Evolutionary conservation across 805 yeast species (phyloP).

Genomic region (Clavispora vitiphila): DNA sequence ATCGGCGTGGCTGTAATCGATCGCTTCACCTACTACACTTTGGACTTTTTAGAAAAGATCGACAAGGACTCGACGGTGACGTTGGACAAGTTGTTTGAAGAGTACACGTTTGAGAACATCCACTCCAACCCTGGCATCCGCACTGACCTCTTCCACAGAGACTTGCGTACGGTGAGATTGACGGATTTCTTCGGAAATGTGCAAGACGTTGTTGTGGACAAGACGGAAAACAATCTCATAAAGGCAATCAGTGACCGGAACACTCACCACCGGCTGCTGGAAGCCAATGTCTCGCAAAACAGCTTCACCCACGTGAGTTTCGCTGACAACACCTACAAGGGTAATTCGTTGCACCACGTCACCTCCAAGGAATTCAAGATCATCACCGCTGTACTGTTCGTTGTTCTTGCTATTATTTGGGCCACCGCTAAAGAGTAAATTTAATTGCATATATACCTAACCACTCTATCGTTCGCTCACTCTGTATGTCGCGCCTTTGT

Average conservation of each 20-base stretch:
- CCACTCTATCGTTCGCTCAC: not conserved
- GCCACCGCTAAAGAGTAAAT: constrained; percentile 8
- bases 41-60: constrained; percentile 81
- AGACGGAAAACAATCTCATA: constrained; percentile 45
- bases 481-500: not conserved
- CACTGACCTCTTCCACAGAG: constrained; percentile 68
- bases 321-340: constrained; percentile 4
- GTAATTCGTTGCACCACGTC: constrained; percentile 12
- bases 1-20: constrained; percentile 98
- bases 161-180: constrained; percentile 62
- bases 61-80: constrained; percentile 72
- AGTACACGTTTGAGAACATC: constrained; percentile 77
- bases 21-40: constrained; percentile 86
- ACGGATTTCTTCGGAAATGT: constrained; percentile 95
- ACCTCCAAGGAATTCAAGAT: constrained; percentile 10
- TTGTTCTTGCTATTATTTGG: constrained; percentile 14
- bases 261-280: not conserved
- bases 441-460: not conserved
- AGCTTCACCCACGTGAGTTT: constrained; percentile 3
- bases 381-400: constrained; percentile 12
- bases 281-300: not conserved
- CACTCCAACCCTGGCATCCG: constrained; percentile 94
- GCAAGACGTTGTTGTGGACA: constrained; percentile 67
- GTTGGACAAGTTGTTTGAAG: constrained; percentile 77
- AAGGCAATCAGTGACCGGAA: not conserved